phyloP scores from a whole-genome alignment of 306 rosid species.

The Lagenaria siceraria region DNA sequence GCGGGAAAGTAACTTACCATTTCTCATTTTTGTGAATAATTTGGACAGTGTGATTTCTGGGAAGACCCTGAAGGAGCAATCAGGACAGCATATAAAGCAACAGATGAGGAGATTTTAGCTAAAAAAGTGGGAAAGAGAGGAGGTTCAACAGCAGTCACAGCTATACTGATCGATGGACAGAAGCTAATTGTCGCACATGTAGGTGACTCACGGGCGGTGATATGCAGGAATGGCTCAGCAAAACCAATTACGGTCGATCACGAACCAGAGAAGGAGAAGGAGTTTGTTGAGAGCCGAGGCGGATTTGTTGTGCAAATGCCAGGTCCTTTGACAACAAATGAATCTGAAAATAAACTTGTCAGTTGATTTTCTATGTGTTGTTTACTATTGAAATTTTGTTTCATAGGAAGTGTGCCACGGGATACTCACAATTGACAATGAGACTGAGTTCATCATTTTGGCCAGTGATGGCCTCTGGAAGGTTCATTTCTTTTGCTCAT shows the following conservation, averaged over 20 bases:
- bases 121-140: slow-evolving; percentile 23
- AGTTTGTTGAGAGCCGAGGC: slow-evolving; percentile 45
- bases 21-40: background rate
- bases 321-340: slow-evolving; percentile 17
- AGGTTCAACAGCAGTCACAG: slow-evolving; percentile 61
- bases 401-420: slow-evolving; percentile 38
- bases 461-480: slow-evolving; percentile 43
- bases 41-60: slow-evolving; percentile 42
- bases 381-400: background rate
- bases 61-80: slow-evolving; percentile 36
- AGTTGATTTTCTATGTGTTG: background rate
- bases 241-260: slow-evolving; percentile 41
- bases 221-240: slow-evolving; percentile 27
- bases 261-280: slow-evolving; percentile 38
- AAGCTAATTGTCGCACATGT: slow-evolving; percentile 35
- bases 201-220: slow-evolving; percentile 47
- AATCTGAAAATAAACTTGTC: background rate
- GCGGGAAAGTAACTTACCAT: background rate
- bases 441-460: slow-evolving; percentile 14
- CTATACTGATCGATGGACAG: slow-evolving; percentile 37
- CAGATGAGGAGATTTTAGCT: slow-evolving; percentile 37
- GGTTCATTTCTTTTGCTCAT: slow-evolving; percentile 10
- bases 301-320: slow-evolving; percentile 32
- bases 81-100: slow-evolving; percentile 32
- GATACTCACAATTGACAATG: background rate